Percentiles rank a stretch among this genome's conserved stretches.
Conservation (phyloP, 202 grass and related monocot genomes). For the Tripidium arundinaceum region DNA sequence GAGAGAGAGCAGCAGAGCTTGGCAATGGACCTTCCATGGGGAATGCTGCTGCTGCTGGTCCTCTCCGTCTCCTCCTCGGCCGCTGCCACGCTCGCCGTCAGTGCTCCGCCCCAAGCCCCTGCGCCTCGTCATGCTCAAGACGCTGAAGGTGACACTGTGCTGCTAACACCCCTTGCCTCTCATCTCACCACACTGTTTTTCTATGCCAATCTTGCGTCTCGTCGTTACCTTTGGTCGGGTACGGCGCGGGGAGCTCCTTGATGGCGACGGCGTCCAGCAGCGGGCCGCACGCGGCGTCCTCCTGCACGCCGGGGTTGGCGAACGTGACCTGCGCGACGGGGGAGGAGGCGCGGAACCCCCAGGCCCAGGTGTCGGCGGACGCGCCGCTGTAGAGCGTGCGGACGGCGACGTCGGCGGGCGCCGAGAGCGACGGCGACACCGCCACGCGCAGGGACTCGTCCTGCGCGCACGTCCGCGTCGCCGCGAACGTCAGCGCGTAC, state of each 20-base stretch:
- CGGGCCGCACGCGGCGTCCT: constrained; percentile 71
- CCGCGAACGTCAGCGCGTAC: constrained; percentile 90
- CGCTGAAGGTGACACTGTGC: constrained; percentile 26
- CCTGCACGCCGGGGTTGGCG: constrained; percentile 80
- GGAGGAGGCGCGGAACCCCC: constrained; percentile 68
- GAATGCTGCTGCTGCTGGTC: constrained; percentile 8
- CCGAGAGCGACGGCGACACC: constrained; percentile 52
- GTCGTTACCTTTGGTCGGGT: constrained; percentile 81
- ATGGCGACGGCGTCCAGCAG: constrained; percentile 85
- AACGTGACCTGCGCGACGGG: constrained; percentile 56
- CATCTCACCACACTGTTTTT: not conserved
- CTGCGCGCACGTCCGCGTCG: constrained; percentile 95
- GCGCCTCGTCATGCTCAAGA: constrained; percentile 19
- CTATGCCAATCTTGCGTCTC: not conserved
- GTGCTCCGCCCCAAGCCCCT: constrained; percentile 2
- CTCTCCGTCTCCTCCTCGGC: constrained; percentile 26
- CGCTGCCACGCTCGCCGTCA: constrained; percentile 32
- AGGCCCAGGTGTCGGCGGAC: constrained; percentile 74
- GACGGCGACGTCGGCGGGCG: constrained; percentile 67
- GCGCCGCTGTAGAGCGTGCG: constrained; percentile 84
- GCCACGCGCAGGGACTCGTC: constrained; percentile 75
- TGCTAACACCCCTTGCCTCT: not conserved
- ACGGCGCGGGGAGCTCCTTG: constrained; percentile 80
- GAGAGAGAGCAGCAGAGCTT: not conserved
- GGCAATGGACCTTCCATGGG: constrained; percentile 40